These are phyloP conservation scores for Blastomyces emzantsi DNA, from an alignment of 2,329 filamentous ascomycete species.

Conservation along the genomic window DNA sequence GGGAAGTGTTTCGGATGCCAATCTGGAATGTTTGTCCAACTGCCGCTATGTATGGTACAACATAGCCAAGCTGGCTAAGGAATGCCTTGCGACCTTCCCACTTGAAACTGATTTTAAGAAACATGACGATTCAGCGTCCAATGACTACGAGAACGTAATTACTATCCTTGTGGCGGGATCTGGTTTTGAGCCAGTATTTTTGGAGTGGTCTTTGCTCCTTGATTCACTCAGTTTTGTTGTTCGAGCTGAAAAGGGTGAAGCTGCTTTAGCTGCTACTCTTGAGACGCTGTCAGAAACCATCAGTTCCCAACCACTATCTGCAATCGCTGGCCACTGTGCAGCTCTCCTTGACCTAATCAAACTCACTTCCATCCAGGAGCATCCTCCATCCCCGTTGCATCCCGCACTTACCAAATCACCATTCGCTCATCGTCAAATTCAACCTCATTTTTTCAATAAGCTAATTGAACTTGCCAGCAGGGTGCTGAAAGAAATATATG, in stretches of 20 bases:
- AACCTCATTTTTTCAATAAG: constrained; percentile 32
- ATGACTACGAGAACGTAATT: constrained; percentile 61
- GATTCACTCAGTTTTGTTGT: constrained; percentile 49
- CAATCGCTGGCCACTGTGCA: constrained; percentile 29
- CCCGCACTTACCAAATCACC: not conserved
- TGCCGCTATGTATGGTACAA: constrained; percentile 28
- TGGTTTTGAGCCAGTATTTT: constrained; percentile 20
- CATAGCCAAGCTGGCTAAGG: constrained; percentile 26
- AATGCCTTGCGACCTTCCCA: constrained; percentile 36
- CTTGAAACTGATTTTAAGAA: constrained; percentile 28
- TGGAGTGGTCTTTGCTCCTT: constrained; percentile 47
- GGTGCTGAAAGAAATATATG: constrained; percentile 50
- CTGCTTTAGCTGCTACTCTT: constrained; percentile 56
- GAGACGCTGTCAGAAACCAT: constrained; percentile 59
- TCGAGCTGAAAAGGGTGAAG: constrained; percentile 57
- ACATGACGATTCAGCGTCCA: constrained; percentile 46
- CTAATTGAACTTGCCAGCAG: constrained; percentile 54
- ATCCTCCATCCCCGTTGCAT: constrained; percentile 21
- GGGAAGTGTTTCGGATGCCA: constrained; percentile 1
- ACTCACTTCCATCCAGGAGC: constrained; percentile 20
- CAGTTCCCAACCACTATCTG: constrained; percentile 13
- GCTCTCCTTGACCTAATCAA: constrained; percentile 29
- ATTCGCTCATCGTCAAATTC: not conserved
- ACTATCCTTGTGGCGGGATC: constrained; percentile 57
- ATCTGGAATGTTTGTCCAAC: constrained; percentile 3